phyloP scores from a whole-genome alignment of 1,284 basidiomycete genomes.

The Trichosporon coremiiforme region DNA sequence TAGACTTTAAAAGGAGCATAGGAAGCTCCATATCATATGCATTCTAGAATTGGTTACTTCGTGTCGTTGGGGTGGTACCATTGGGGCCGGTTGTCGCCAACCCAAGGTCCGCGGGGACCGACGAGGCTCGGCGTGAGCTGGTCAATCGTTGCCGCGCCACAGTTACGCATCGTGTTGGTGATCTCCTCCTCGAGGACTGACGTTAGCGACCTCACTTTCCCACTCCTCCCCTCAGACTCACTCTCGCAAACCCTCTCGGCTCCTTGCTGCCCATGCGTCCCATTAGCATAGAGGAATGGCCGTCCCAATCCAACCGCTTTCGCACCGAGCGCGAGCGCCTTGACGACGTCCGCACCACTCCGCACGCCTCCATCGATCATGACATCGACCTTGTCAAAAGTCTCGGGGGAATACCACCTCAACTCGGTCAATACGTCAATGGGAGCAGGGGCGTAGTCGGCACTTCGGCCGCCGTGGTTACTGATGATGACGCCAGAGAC shows the following conservation, averaged over 20 bases:
- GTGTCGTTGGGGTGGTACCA: constrained; percentile 29
- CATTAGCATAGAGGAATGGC: constrained; percentile 61
- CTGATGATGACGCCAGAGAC: constrained; percentile 59
- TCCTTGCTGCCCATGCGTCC: constrained; percentile 61
- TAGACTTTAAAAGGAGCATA: neutral
- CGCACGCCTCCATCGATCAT: constrained; percentile 63
- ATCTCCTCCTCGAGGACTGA: constrained; percentile 61
- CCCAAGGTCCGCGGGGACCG: constrained; percentile 52
- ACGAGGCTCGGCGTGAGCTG: constrained; percentile 82
- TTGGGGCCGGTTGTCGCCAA: constrained; percentile 45
- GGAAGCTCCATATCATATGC: neutral
- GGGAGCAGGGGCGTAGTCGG: constrained; percentile 56
- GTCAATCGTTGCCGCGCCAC: constrained; percentile 58
- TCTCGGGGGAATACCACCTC: constrained; percentile 57
- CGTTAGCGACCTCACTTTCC: no score
- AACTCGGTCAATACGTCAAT: constrained; percentile 59
- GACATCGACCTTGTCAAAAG: constrained; percentile 60
- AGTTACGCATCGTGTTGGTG: constrained; percentile 60
- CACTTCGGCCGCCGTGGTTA: constrained; percentile 44
- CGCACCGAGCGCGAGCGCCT: constrained; percentile 63
- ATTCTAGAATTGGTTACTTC: neutral
- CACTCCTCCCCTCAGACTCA: constrained; percentile 37
- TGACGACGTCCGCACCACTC: constrained; percentile 62
- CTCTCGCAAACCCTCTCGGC: constrained; percentile 59
- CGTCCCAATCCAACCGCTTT: constrained; percentile 63